Conservation (phyloP, 306 rosid species). For the Begonia fuchsioides region DNA sequence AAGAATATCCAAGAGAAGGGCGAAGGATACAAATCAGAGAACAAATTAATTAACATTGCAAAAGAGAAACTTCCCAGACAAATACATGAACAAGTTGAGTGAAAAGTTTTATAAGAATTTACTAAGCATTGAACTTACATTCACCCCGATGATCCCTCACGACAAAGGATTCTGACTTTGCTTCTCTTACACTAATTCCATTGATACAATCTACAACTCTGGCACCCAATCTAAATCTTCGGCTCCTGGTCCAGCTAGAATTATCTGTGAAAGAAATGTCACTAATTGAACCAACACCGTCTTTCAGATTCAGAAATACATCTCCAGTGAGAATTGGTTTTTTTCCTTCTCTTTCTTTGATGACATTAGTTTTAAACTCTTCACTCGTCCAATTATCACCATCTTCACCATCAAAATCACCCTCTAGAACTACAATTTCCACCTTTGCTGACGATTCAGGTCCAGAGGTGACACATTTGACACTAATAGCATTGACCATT, state of each 20-base stretch:
- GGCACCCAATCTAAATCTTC: conserved; percentile 87
- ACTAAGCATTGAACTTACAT: conserved; percentile 73
- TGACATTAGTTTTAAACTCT: conserved; percentile 81
- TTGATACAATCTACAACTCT: conserved; percentile 57
- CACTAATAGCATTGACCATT: conserved; percentile 47
- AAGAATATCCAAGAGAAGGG: too few relatives aligned
- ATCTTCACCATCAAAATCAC: conserved; percentile 80
- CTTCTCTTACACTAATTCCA: conserved; percentile 63
- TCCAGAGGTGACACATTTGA: conserved; percentile 44
- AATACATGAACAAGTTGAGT: too few relatives aligned
- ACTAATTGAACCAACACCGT: conserved; percentile 56
- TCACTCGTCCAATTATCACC: conserved; percentile 58
- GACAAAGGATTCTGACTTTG: conserved; percentile 76
- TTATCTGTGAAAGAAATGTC: conserved; percentile 92
- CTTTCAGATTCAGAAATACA: conserved; percentile 53
- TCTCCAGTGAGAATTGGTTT: conserved; percentile 94
- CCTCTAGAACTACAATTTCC: conserved; percentile 92
- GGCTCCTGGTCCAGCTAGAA: conserved; percentile 99
- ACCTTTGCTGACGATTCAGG: conserved; percentile 80
- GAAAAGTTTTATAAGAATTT: too few relatives aligned
- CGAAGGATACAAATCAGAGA: too few relatives aligned
- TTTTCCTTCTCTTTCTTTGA: conserved; percentile 88
- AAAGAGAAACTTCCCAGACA: too few relatives aligned
- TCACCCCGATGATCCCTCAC: conserved; percentile 98
- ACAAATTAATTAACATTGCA: too few relatives aligned